Evolutionary conservation across 352 stramenopile species (phyloP).

Genomic region (Phytophthora pistaciae): DNA sequence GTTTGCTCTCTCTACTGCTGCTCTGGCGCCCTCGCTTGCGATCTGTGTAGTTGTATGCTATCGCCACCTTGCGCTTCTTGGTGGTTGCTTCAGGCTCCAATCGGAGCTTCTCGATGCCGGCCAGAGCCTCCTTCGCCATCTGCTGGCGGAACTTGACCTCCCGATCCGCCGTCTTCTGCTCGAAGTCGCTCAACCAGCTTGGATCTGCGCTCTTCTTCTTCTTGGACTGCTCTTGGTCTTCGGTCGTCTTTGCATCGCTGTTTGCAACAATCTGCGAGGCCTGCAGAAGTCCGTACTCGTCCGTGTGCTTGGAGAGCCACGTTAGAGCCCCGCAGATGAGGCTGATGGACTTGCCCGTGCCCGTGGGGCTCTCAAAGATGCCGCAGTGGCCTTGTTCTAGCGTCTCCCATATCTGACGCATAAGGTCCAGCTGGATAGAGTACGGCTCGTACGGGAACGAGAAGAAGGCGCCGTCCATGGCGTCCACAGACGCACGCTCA

Average conservation of each 20-base stretch:
- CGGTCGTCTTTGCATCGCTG: constrained; percentile 1
- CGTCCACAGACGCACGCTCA: background rate
- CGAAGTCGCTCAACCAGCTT: constrained; percentile 70
- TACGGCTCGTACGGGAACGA: constrained; percentile 93
- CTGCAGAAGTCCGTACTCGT: constrained; percentile 73
- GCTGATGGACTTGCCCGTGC: constrained; percentile 93
- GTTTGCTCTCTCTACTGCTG: constrained; percentile 12
- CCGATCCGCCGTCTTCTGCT: constrained; percentile 53
- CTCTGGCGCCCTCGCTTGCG: constrained; percentile 47
- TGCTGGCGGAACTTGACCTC: constrained; percentile 57
- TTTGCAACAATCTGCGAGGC: constrained; percentile 2
- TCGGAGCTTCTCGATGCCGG: constrained; percentile 67
- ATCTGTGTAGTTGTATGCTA: constrained; percentile 75
- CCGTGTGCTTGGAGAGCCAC: constrained; percentile 83
- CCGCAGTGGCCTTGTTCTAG: constrained; percentile 87
- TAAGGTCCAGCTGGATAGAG: constrained; percentile 90
- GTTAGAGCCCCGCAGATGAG: constrained; percentile 91
- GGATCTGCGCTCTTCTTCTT: constrained; percentile 48
- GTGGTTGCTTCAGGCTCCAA: constrained; percentile 47
- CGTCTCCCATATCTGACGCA: constrained; percentile 86
- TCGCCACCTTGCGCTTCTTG: constrained; percentile 77
- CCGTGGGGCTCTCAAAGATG: constrained; percentile 94
- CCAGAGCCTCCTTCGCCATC: constrained; percentile 54
- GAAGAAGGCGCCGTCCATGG: constrained; percentile 73
- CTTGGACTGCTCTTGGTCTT: constrained; percentile 6